Evolutionary conservation across 2,329 filamentous ascomycete genomes (phyloP).

Genomic region (Colletotrichum eleusines): DNA sequence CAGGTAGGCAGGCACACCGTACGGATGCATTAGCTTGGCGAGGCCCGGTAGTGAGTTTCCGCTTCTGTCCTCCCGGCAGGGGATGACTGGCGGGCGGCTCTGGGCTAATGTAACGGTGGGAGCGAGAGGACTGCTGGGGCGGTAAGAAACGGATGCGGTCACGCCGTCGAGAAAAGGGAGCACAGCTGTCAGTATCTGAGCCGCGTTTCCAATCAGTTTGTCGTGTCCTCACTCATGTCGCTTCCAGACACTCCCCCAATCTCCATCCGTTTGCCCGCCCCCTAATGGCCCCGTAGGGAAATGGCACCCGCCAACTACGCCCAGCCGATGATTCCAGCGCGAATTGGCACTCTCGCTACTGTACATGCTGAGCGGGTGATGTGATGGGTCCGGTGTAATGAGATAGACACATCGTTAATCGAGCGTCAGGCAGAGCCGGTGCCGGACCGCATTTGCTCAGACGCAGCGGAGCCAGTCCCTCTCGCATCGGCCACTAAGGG

Average conservation of each 20-base stretch:
- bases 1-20: background rate
- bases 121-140: background rate
- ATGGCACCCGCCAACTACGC: no score
- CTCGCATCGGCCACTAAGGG: no score
- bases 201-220: no score
- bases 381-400: constrained; percentile 29
- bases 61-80: constrained; percentile 2
- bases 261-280: no score
- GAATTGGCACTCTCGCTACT: background rate
- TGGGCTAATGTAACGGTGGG: background rate
- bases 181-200: no score
- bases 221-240: no score
- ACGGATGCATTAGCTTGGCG: background rate
- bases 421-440: background rate
- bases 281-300: no score
- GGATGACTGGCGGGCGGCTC: background rate
- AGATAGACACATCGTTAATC: constrained; percentile 27
- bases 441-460: constrained; percentile 1
- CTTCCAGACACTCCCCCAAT: no score
- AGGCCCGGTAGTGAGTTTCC: constrained; percentile 18
- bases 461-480: constrained; percentile 10
- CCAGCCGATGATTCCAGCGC: background rate
- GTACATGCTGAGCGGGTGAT: background rate
- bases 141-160: background rate
- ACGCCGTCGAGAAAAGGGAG: background rate